phyloP scores from a whole-genome alignment of 2,329 filamentous ascomycete species.

The Colletotrichum paranaense region DNA sequence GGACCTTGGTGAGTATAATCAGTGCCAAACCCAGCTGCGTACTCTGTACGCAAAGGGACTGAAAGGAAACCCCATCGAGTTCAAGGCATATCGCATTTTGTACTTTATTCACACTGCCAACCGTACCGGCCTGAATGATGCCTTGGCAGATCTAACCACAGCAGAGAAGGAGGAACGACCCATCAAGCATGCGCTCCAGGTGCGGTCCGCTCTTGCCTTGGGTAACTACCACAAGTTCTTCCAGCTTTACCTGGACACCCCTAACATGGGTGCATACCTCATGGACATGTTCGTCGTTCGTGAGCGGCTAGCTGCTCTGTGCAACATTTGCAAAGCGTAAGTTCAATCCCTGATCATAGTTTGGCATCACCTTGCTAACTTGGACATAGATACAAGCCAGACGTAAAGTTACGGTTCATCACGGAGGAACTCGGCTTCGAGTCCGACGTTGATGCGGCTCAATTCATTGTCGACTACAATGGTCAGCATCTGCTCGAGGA shows the following conservation, averaged over 20 bases:
- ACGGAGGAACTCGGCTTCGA: constrained; percentile 97
- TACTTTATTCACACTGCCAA: constrained; percentile 99
- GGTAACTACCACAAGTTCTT: constrained; percentile 99
- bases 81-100: constrained; percentile 98
- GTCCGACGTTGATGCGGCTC: constrained; percentile 87
- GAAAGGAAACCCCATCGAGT: constrained; percentile 92
- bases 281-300: constrained; percentile 99
- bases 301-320: constrained; percentile 90
- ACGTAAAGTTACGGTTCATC: constrained; percentile 89
- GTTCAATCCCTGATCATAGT: constrained; percentile 52
- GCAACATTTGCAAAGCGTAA: constrained; percentile 95
- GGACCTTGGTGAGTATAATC: constrained; percentile 99
- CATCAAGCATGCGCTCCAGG: constrained; percentile 90
- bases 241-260: constrained; percentile 92
- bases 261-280: constrained; percentile 96
- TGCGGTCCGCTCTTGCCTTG: constrained; percentile 90
- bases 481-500: constrained; percentile 83
- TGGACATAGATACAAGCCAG: constrained; percentile 83
- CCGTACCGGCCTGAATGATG: constrained; percentile 96
- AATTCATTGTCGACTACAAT: constrained; percentile 87
- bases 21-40: constrained; percentile 98
- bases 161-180: constrained; percentile 89
- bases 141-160: constrained; percentile 97
- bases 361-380: constrained; percentile 55
- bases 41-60: constrained; percentile 88